phyloP scores from a whole-genome alignment of 441 rosid species.

The Mallotus japonicus region DNA sequence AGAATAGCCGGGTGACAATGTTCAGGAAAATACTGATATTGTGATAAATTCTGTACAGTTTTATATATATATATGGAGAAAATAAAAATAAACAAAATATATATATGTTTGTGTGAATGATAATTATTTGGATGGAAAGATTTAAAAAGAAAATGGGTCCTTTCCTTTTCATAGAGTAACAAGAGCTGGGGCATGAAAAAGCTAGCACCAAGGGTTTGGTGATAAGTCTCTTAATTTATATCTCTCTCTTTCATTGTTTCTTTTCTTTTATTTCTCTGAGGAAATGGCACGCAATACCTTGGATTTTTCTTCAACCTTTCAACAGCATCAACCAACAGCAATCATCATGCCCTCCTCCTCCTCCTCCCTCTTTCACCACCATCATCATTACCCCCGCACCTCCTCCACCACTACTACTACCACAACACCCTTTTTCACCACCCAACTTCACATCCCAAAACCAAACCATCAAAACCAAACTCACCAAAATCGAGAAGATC shows the following conservation, averaged over 20 bases:
- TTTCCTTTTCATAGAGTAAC: slow-evolving; percentile 13
- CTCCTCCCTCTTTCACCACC: slow-evolving; percentile 29
- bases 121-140: neutral
- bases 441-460: slow-evolving; percentile 29
- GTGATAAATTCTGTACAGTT: too few species aligned
- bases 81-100: too few species aligned
- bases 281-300: slow-evolving; percentile 32
- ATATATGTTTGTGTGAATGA: neutral
- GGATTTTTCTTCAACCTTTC: slow-evolving; percentile 39
- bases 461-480: slow-evolving; percentile 14
- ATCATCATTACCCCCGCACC: slow-evolving; percentile 48
- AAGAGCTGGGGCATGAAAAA: slow-evolving; percentile 30
- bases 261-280: slow-evolving; percentile 8
- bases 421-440: slow-evolving; percentile 10
- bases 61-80: too few species aligned
- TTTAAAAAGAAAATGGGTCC: slow-evolving; percentile 5
- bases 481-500: slow-evolving; percentile 2
- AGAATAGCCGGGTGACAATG: neutral
- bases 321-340: slow-evolving; percentile 40
- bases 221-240: slow-evolving; percentile 27
- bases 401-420: slow-evolving; percentile 19
- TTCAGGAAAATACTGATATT: too few species aligned
- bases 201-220: slow-evolving; percentile 37
- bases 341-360: slow-evolving; percentile 55
- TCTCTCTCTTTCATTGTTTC: slow-evolving; percentile 14